These are phyloP conservation scores for Fallopia convolvulus DNA, from an alignment of 148 eudicot species.

Conservation along the genomic window DNA sequence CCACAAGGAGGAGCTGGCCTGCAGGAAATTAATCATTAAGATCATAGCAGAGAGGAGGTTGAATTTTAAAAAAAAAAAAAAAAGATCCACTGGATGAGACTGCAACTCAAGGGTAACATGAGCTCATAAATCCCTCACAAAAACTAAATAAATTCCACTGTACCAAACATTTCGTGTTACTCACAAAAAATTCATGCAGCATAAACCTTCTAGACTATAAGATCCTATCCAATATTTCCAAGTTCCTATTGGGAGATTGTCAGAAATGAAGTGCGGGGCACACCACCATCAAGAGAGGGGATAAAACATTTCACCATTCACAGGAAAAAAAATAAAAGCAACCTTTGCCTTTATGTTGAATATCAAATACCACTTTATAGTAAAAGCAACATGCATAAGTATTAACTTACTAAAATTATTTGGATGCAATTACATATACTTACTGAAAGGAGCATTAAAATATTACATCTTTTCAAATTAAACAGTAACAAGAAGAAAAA, in stretches of 20 bases:
- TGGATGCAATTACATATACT: background rate
- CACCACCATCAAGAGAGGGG: background rate
- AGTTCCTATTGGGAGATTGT: background rate
- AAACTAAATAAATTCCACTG: background rate
- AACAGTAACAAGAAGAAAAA: constrained; percentile 3
- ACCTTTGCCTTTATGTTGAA: background rate
- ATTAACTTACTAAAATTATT: background rate
- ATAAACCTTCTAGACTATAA: background rate
- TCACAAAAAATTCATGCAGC: background rate
- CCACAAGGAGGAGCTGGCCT: constrained; percentile 30
- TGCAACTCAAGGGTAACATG: background rate
- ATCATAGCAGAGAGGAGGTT: background rate
- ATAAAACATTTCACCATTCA: background rate
- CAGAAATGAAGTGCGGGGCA: background rate
- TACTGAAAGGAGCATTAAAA: background rate
- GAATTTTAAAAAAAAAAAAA: background rate
- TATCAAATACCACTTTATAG: background rate
- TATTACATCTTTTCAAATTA: background rate
- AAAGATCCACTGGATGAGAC: background rate
- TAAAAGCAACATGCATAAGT: background rate
- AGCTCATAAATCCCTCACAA: background rate
- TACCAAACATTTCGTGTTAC: background rate
- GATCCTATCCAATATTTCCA: background rate
- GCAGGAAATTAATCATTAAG: constrained; percentile 11
- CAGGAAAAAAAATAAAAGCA: background rate